These are phyloP conservation scores for Plantago rigida DNA, from an alignment of 305 asterid genomes.

Conservation along the genomic window DNA sequence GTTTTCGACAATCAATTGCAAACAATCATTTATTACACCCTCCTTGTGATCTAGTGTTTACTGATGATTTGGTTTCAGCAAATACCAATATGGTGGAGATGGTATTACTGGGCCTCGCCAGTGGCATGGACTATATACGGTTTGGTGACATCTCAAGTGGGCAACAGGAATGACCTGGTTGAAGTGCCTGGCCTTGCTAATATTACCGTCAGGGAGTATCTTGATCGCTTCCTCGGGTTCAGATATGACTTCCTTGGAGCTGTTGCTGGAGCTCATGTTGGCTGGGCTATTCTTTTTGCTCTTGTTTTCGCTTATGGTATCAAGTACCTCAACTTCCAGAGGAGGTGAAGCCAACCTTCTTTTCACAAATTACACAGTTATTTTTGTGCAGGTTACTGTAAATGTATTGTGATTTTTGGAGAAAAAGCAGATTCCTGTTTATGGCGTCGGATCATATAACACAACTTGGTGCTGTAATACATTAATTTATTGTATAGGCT, in stretches of 20 bases:
- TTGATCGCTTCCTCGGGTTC: slow-evolving; percentile 37
- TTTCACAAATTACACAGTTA: no score
- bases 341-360: slow-evolving; percentile 25
- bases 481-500: no score
- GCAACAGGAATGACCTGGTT: slow-evolving; percentile 28
- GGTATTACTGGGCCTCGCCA: slow-evolving; percentile 59
- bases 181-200: slow-evolving; percentile 32
- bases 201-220: slow-evolving; percentile 37
- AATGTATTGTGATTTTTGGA: no score
- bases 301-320: slow-evolving; percentile 49
- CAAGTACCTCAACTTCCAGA: slow-evolving; percentile 48
- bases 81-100: slow-evolving; percentile 58
- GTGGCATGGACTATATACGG: slow-evolving; percentile 60
- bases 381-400: no score
- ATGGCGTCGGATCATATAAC: no score
- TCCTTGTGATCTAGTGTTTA: background rate
- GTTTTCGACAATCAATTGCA: background rate
- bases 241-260: slow-evolving; percentile 45
- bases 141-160: slow-evolving; percentile 43
- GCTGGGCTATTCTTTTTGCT: slow-evolving; percentile 52
- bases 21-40: background rate
- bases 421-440: no score
- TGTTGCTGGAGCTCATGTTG: slow-evolving; percentile 54
- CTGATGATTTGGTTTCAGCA: slow-evolving; percentile 27
- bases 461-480: no score